Evolutionary conservation across 2,329 filamentous ascomycete species (phyloP).

Genomic region (Pleomassaria siparia): DNA sequence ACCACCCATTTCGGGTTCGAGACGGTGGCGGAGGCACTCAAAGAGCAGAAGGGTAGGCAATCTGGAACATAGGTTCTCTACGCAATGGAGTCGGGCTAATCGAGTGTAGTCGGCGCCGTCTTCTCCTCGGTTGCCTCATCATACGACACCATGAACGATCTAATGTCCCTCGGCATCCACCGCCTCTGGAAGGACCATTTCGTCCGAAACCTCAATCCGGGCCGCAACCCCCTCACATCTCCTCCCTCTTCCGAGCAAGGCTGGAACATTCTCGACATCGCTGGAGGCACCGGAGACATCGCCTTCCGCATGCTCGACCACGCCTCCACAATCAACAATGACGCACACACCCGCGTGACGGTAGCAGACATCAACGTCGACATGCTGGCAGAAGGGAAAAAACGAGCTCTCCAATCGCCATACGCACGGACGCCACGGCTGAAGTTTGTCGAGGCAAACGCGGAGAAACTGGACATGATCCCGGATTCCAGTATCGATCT

Average conservation of each 20-base stretch:
- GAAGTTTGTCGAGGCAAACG: constrained; percentile 87
- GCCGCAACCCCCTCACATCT: constrained; percentile 53
- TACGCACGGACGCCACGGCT: constrained; percentile 59
- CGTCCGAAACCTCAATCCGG: constrained; percentile 86
- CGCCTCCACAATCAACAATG: constrained; percentile 76
- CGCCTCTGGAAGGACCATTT: constrained; percentile 98
- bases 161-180: constrained; percentile 98
- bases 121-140: constrained; percentile 93
- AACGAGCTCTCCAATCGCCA: constrained; percentile 68
- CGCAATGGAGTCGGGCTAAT: constrained; percentile 8
- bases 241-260: constrained; percentile 40
- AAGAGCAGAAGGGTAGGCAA: constrained; percentile 63
- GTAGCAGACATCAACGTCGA: constrained; percentile 95
- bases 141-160: constrained; percentile 98
- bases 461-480: constrained; percentile 70
- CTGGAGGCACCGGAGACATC: constrained; percentile 95
- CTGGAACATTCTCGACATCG: constrained; percentile 87
- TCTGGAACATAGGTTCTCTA: not conserved
- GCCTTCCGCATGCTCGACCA: constrained; percentile 95
- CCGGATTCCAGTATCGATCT: constrained; percentile 77
- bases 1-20: constrained; percentile 91
- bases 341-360: constrained; percentile 79
- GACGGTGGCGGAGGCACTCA: constrained; percentile 78
- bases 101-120: constrained; percentile 71
- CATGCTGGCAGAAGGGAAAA: constrained; percentile 87